Conservation (phyloP, 2,329 filamentous ascomycete species). For the Stromatinia cepivora region DNA sequence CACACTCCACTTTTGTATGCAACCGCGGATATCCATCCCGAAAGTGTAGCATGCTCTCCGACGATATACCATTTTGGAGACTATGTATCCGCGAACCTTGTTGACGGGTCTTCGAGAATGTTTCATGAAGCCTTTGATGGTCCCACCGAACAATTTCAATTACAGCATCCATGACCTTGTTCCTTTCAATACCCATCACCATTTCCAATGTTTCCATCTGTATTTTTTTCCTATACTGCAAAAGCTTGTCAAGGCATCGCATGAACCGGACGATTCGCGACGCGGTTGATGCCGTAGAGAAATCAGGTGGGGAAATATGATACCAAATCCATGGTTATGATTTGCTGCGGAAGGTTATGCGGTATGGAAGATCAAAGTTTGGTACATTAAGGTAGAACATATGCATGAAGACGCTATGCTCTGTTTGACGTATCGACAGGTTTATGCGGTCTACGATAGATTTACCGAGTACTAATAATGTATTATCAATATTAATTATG, state of each 20-base stretch:
- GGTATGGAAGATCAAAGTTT: constrained; percentile 17
- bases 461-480: background rate
- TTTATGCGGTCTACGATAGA: constrained; percentile 18
- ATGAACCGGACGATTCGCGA: constrained; percentile 16
- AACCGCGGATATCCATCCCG: background rate
- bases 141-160: constrained; percentile 11
- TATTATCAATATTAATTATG: constrained; percentile 21
- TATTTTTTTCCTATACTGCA: background rate
- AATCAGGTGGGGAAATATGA: constrained; percentile 9
- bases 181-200: background rate
- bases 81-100: constrained; percentile 29
- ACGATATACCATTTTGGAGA: background rate
- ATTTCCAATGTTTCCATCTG: constrained; percentile 12
- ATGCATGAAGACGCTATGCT: constrained; percentile 14
- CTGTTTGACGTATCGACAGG: background rate
- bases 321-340: constrained; percentile 2
- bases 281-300: constrained; percentile 8
- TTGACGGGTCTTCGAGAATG: constrained; percentile 39
- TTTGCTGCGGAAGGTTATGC: constrained; percentile 20
- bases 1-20: constrained; percentile 3
- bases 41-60: constrained; percentile 3
- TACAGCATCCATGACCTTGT: constrained; percentile 13
- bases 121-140: constrained; percentile 29
- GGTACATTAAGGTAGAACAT: constrained; percentile 8
- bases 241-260: constrained; percentile 12